A percentile compares a stretch with the other conserved stretches of the same genome.
Evolutionary conservation across 371 early-diverging fungal species (phyloP).

Genomic region (Smittium mucronatum): DNA sequence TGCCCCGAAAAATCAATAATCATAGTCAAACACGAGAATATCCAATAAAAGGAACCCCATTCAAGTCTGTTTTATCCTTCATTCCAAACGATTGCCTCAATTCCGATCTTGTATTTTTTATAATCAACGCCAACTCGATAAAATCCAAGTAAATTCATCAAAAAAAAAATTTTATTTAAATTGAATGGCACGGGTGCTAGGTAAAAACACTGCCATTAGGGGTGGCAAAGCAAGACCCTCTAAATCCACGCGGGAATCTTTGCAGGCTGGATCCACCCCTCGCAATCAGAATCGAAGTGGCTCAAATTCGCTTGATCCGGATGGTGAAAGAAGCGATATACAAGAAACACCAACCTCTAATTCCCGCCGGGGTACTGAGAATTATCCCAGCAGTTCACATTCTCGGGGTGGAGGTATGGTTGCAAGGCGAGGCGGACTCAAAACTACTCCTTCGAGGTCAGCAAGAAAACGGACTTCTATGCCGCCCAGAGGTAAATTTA

Average conservation of each 20-base stretch:
- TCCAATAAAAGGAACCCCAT: no score
- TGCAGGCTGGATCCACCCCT: not conserved
- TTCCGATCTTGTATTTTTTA: no score
- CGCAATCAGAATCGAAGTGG: not conserved
- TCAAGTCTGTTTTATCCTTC: no score
- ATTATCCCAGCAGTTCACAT: not conserved
- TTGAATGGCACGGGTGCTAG: slow-evolving; percentile 7
- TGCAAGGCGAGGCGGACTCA: slow-evolving; percentile 1
- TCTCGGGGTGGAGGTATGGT: not conserved
- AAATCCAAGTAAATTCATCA: not conserved
- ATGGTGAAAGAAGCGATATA: not conserved
- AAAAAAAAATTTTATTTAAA: not conserved
- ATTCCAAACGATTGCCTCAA: no score
- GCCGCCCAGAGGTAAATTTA: no score
- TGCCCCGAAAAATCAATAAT: not conserved
- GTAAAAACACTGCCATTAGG: slow-evolving; percentile 10
- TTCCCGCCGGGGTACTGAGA: not conserved
- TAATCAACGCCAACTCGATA: no score
- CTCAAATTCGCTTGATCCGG: not conserved
- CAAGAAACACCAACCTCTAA: not conserved
- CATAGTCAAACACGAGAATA: no score
- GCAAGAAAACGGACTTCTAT: slow-evolving; percentile 55
- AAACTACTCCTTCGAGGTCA: slow-evolving; percentile 28
- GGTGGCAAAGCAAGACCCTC: not conserved
- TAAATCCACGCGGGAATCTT: not conserved